These are phyloP conservation scores for Tolypocladium nubicola DNA, from an alignment of 2,329 filamentous ascomycete genomes.

Conservation along the genomic window DNA sequence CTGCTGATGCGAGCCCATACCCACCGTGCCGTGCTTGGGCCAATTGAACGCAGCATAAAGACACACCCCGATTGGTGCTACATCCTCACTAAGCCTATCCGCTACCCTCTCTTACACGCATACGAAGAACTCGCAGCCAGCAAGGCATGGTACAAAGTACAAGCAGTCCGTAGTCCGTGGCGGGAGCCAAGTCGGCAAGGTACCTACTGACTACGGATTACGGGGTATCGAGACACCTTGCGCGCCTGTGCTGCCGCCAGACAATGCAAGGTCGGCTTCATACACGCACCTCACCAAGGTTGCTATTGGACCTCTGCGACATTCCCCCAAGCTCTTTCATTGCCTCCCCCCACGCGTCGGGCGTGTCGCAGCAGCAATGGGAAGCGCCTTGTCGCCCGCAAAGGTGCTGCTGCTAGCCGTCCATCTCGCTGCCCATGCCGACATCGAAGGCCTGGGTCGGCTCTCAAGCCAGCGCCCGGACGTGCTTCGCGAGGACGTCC, in stretches of 20 bases:
- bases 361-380: slow-evolving; percentile 9
- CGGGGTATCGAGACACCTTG: too few relatives aligned
- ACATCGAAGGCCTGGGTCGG: slow-evolving; percentile 51
- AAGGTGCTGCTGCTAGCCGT: slow-evolving; percentile 66
- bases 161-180: too few relatives aligned
- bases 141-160: not conserved
- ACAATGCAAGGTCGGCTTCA: too few relatives aligned
- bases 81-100: not conserved
- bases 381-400: slow-evolving; percentile 43
- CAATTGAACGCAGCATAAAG: not conserved
- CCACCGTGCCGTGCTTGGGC: not conserved
- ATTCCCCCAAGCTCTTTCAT: not conserved
- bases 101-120: not conserved
- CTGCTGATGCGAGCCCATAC: slow-evolving; percentile 6
- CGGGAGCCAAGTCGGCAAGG: too few relatives aligned
- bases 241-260: too few relatives aligned
- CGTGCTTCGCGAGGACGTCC: slow-evolving; percentile 51
- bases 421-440: slow-evolving; percentile 54
- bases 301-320: not conserved
- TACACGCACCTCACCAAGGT: not conserved
- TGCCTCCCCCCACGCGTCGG: not conserved
- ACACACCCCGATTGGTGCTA: slow-evolving; percentile 4
- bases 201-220: too few relatives aligned
- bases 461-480: slow-evolving; percentile 46
- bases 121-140: not conserved